Conservation (phyloP, 2,329 filamentous ascomycete genomes). For the Chrysosporium keratinophilum region DNA sequence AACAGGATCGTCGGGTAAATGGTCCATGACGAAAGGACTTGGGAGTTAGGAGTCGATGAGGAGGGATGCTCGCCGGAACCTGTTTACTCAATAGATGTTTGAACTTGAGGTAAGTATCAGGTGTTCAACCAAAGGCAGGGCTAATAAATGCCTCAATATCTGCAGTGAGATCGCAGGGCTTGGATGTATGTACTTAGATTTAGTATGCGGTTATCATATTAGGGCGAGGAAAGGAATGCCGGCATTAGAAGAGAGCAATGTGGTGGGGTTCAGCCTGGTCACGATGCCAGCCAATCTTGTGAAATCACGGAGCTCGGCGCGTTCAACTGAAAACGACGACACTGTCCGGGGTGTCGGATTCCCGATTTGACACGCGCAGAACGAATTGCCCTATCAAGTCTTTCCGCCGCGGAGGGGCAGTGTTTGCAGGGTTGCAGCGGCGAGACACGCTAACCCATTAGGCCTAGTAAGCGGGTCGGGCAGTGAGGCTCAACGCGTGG, state of each 20-base stretch:
- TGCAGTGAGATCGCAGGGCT: too few species aligned
- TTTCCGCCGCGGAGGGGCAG: neutral
- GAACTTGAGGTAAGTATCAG: neutral
- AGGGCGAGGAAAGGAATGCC: too few species aligned
- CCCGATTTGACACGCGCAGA: too few species aligned
- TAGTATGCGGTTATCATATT: too few species aligned
- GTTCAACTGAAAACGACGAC: neutral
- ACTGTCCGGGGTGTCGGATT: too few species aligned
- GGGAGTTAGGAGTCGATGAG: neutral
- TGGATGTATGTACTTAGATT: too few species aligned
- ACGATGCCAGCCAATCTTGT: neutral
- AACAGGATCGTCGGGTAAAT: constrained; percentile 22
- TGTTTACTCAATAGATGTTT: neutral
- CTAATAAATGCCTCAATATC: constrained; percentile 1
- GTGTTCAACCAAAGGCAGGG: neutral
- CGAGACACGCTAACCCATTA: neutral
- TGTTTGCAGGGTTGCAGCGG: neutral
- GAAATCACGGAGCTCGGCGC: neutral
- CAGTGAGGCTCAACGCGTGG: neutral
- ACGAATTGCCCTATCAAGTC: too few species aligned
- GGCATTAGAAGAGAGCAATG: too few species aligned
- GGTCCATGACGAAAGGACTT: neutral
- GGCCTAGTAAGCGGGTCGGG: neutral
- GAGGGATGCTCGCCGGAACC: neutral
- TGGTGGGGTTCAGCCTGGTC: neutral